Percentiles rank a stretch among this genome's conserved stretches.
These are phyloP conservation scores for Neurospora sp. DNA, from an alignment of 495 filamentous ascomycete species.

Conservation along the genomic window DNA sequence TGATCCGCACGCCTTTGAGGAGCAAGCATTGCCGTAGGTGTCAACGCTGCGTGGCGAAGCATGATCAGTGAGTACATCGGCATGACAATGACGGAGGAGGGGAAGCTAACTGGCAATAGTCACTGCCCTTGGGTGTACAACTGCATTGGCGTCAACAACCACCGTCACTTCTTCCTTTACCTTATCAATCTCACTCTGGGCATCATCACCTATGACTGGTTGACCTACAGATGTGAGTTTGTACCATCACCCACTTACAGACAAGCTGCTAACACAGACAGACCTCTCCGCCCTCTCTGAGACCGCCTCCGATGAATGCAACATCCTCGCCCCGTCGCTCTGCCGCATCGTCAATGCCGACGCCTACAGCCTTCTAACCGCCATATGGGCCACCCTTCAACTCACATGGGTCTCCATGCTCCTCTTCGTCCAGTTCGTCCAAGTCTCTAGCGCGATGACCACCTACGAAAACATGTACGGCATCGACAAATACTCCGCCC, in stretches of 20 bases:
- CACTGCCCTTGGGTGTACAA: conserved; percentile 98
- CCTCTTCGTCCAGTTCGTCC: conserved; percentile 79
- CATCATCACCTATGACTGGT: conserved; percentile 50
- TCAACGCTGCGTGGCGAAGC: conserved; percentile 84
- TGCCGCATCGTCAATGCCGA: conserved; percentile 70
- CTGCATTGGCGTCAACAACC: conserved; percentile 88
- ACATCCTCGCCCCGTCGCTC: conserved; percentile 60
- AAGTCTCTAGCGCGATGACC: conserved; percentile 83
- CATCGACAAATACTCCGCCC: conserved; percentile 43
- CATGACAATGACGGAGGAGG: not conserved
- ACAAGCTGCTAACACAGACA: not conserved
- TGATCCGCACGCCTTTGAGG: conserved; percentile 81
- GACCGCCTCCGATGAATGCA: conserved; percentile 45
- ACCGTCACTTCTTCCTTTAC: conserved; percentile 90
- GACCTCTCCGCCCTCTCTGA: conserved; percentile 26
- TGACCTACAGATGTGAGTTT: conserved; percentile 32
- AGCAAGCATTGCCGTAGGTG: conserved; percentile 94
- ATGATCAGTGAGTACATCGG: conserved; percentile 74
- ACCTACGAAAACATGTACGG: conserved; percentile 92
- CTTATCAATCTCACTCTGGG: conserved; percentile 66
- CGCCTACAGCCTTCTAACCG: conserved; percentile 68
- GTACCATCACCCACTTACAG: conserved; percentile 1
- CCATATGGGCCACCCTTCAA: conserved; percentile 70
- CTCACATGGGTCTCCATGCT: conserved; percentile 94
- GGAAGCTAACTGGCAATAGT: conserved; percentile 44